Evolutionary conservation across 2,329 filamentous ascomycete genomes (phyloP), one percentile per base, ranked within the genome.

Genomic region (Leptographium wingfieldii): DNA sequence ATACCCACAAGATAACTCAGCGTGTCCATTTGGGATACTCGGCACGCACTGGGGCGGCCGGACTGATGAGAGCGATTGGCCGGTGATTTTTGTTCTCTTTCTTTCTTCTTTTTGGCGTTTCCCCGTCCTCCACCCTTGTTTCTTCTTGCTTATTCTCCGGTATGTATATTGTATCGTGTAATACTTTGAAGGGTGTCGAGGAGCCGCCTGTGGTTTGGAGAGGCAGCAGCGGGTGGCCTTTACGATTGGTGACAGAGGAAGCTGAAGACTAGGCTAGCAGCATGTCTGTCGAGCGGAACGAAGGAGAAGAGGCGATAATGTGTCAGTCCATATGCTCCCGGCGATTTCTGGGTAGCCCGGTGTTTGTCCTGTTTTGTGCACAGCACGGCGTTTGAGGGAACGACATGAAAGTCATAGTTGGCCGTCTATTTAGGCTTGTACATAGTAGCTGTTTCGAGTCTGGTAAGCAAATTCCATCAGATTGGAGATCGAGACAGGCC

Each of bases 341-440:
- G 43, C 19, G 19, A 22, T 46, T 46, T n/a, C 19, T 46, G 43
- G 40, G 43, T n/a, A 19, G 19, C 43, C 19, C 3, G n/a, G 29
- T 5, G 29, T 14, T 33, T 33, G 31, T 35, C 31, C 19, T 35
- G 3, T 22, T 19, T 35, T 51, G 33, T 33, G 27, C 59, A 49
- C 40, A 62, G 58, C 61, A 60, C 40, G 61, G 61, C 51, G 59
- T 63, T 60, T 27, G 40, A 35, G 14, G 51, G 38, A 40, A 7
- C 3, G 48, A 29, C 48, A 51, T 25, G 48, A 27, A 27, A 27
- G 43, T n/a, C 43, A 46, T 12, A n/a, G 19, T 46, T 46, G 16
- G 3, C 16, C 19, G 22, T 46, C 7, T 19, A 43, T 46, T 22
- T 46, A 7, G 19, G 9, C 16, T 3, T 46, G 43, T 46, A 46